Evolutionary conservation across 2,329 filamentous ascomycete species (phyloP).

Genomic region (Helicocarpus griseus): DNA sequence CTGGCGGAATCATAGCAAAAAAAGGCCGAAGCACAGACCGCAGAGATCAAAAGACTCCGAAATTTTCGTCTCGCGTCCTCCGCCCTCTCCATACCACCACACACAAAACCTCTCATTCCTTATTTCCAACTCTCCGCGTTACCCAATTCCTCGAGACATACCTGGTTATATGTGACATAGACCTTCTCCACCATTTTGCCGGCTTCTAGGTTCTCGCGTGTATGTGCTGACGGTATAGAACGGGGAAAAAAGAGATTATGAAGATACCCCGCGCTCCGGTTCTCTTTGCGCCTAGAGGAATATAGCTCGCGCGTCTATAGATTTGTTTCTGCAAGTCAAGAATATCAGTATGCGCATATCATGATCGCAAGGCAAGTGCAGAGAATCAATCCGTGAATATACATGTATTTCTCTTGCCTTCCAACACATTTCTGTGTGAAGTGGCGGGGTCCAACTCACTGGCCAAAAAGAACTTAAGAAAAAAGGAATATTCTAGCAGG

Average conservation of each 20-base stretch:
- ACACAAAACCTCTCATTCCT: not conserved
- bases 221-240: not conserved
- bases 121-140: not conserved
- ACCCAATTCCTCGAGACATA: slow-evolving; percentile 35
- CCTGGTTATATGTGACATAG: slow-evolving; percentile 89
- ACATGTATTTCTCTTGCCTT: no score
- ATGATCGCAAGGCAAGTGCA: no score
- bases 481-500: no score
- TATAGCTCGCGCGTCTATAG: no score
- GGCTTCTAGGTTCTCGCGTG: not conserved
- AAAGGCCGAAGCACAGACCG: not conserved
- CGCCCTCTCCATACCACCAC: not conserved
- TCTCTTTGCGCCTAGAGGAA: not conserved
- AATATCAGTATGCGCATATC: no score
- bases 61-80: not conserved
- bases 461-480: no score
- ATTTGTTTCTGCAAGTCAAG: no score
- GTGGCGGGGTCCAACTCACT: no score
- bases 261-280: not conserved
- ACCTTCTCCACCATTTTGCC: slow-evolving; percentile 69
- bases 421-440: no score
- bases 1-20: not conserved
- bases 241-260: not conserved
- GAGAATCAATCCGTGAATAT: no score
- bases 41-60: not conserved